A percentile compares a stretch with the other conserved stretches of the same genome.
Evolutionary conservation across 2,329 filamentous ascomycete species (phyloP).

Genomic region (Neonectria coccinea): DNA sequence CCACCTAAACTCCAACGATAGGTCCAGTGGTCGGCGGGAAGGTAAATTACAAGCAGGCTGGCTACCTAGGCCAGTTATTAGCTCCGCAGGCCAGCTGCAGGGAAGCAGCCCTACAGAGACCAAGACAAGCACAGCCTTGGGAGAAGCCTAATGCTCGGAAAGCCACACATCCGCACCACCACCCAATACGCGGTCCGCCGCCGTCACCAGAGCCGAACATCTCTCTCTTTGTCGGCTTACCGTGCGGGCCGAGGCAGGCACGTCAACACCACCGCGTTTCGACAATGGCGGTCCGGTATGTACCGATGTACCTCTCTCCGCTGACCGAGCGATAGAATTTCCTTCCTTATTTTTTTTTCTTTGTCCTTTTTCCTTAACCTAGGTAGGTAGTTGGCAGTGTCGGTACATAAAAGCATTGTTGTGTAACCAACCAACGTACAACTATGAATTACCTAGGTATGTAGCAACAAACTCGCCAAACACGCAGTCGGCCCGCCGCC

Average conservation of each 20-base stretch:
- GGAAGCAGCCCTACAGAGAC: conserved; percentile 6
- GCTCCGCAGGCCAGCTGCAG: neutral
- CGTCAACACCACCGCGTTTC: conserved; percentile 5
- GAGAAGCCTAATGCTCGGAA: conserved; percentile 8
- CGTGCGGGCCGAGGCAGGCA: conserved; percentile 21
- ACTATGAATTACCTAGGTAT: no score
- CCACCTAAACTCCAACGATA: no score
- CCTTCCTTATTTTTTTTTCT: neutral
- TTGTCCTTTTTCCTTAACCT: no score
- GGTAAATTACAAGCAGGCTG: no score
- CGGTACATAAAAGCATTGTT: neutral
- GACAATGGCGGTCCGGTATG: neutral
- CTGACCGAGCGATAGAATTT: conserved; percentile 1
- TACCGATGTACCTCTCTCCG: neutral
- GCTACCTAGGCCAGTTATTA: no score
- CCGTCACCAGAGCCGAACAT: conserved; percentile 2
- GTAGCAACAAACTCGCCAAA: neutral
- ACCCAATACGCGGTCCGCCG: neutral
- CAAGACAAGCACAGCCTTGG: conserved; percentile 9
- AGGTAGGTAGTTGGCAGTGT: no score
- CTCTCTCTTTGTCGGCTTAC: conserved; percentile 8
- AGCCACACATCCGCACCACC: conserved; percentile 9
- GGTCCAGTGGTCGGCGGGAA: no score
- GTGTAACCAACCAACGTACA: conserved; percentile 10
- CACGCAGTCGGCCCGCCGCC: conserved; percentile 26